Conservation (phyloP, 805 yeast genomes). For the Candida ovalis region DNA sequence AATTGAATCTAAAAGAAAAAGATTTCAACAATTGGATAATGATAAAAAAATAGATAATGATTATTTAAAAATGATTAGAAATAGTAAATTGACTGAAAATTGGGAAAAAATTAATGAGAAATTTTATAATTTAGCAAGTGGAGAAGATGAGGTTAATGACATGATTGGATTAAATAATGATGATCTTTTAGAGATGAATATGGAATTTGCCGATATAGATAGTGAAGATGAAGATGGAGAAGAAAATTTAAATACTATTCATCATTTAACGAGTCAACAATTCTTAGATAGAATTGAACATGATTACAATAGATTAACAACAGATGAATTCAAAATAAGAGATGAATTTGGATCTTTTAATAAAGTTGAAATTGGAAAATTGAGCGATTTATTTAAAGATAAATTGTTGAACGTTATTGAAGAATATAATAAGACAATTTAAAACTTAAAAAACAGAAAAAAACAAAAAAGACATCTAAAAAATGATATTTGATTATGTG, state of each 20-base stretch:
- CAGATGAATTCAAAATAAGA: conserved; percentile 14
- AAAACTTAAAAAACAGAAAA: conserved; percentile 1
- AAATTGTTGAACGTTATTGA: conserved; percentile 7
- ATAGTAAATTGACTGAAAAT: conserved; percentile 28
- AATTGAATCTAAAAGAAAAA: conserved; percentile 35
- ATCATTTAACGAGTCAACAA: conserved; percentile 6
- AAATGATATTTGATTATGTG: no score
- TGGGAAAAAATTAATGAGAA: conserved; percentile 44
- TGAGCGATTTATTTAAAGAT: conserved; percentile 17
- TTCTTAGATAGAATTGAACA: conserved; percentile 15
- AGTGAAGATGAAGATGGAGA: conserved; percentile 9
- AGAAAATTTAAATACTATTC: conserved; percentile 2
- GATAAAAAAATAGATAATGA: conserved; percentile 17
- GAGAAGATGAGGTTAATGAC: conserved; percentile 13
- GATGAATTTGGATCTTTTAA: conserved; percentile 24
- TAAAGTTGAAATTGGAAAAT: conserved; percentile 14
- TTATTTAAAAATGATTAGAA: conserved; percentile 19
- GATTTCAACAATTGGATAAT: conserved; percentile 34
- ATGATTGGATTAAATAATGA: conserved; percentile 37
- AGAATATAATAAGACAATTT: conserved; percentile 1
- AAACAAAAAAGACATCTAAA: not conserved
- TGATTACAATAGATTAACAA: conserved; percentile 9
- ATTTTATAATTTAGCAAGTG: conserved; percentile 18
- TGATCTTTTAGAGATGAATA: conserved; percentile 43
- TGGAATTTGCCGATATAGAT: conserved; percentile 21